Base-by-base conservation (phyloP, 2,329 filamentous ascomycete genomes). In the Alternaria triticimaculans region DNA sequence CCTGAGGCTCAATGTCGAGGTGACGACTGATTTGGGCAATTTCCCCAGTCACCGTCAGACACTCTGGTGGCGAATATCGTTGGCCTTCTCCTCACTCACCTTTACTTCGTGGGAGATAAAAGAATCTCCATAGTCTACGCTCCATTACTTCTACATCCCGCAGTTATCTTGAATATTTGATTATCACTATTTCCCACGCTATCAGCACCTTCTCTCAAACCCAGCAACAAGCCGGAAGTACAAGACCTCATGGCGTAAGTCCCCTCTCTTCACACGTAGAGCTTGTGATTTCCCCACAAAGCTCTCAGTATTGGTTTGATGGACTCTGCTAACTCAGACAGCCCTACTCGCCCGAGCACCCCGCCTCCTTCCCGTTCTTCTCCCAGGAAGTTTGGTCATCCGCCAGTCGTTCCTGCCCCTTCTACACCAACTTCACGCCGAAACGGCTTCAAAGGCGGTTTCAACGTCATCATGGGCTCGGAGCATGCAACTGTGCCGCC, bases 171-270 rank as follows among this genome's bases (percentile, higher is more conserved):
- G 7, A 21, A 49, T 21, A 30, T 33, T 20, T 14, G 12, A 20
- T 15, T 48, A 45, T 51, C 23, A 33, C 15, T 37, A 54, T 53
- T 15, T 44, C 46, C 21, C 14, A 7, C 26, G 28, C 48, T 54
- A 25, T 28, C 20, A 11, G 25, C 41, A 44, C 12, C 26, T 14
- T 18, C 11, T 10, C 10, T 26, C 8, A 9, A 25, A 6, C 18
- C 53, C 6, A 44, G 21, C 18, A 41, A 25, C 20, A 41, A 18
- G 23, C 9, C 28, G 23, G 9, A 21, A 44, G 21, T 26, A 20
- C 20, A 8, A 15, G 30, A 56, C 25, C 51, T 20, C 21, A 68
- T 66, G 63, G 58, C 55, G 63, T 66, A 55, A 60, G 65, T 63
- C 43, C 15, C 45, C 10, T 14, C 7, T 23, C 21, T 12, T 44